Base-by-base conservation (phyloP, 352 stramenopile genomes). In the Globisporangium iwayamae region DNA sequence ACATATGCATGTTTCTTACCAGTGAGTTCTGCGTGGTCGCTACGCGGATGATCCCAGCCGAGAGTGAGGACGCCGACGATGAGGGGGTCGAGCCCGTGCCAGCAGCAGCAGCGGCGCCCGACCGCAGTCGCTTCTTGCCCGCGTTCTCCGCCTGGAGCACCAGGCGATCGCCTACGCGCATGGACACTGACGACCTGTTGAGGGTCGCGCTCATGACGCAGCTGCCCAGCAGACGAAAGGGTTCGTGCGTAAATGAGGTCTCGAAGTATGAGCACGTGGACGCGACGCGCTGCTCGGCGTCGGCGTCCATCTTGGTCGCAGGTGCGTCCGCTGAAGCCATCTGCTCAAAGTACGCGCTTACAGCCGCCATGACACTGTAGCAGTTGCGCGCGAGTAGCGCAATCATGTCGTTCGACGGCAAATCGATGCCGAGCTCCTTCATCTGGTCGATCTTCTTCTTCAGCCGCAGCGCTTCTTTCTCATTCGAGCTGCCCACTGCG, bases 261-360 rank as follows among this genome's bases (percentile, higher is more conserved):
- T 90, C 66, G 6, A 90, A 71, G 55, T 69, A 75, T 13, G 41
- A 18, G 8, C 71, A 56, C 14, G 67, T 54, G 0, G 46, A 11
- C 2, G 67, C 54, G 1, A 80, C 46, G 28, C 64, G 69, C 45
- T 52, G 30, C 54, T 81, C 66, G 0, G 56, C 28, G 7, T 67
- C 58, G 0, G 71, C 54, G 9, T 82, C 70, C 8, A 32, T 30
- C 43, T 43, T 28, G 4, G 9, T 51, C 7, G 58, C 18, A 5
- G 36, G 30, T 2, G 28, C 47, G 11, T 3, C 41, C 1, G n/a
- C 36, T 10, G 65, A 41, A 14, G 62, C 52, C 60, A 79, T 25
- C 9, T 67, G 74, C 62, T 95, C 86, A 62, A 93, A 95, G 73
- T 87, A 91, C 43, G 82, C 83, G 57, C 77, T 88, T 28, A 83